Percentiles rank a stretch among this genome's conserved stretches.
Conservation (phyloP, 192 early-diverging fungal species). For the Martensiomyces pterosporus region DNA sequence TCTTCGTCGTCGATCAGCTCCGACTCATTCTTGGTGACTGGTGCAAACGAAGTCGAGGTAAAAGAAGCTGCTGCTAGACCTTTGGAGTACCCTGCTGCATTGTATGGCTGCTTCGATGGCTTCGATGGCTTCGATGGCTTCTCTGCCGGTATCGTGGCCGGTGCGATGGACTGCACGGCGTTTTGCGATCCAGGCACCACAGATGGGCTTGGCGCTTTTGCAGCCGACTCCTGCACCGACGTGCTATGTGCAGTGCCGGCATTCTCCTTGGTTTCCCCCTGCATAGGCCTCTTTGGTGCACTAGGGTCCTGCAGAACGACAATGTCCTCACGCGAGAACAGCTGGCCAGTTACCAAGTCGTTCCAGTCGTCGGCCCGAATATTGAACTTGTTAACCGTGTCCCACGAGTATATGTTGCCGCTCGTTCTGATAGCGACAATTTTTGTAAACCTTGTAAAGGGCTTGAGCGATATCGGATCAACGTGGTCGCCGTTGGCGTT, state of each 20-base stretch:
- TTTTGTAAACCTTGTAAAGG: constrained; percentile 75
- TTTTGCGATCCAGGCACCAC: too few relatives aligned
- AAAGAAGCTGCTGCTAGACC: constrained; percentile 75
- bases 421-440: constrained; percentile 82
- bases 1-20: constrained; percentile 77
- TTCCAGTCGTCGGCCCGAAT: constrained; percentile 79
- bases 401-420: constrained; percentile 85
- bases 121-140: constrained; percentile 29
- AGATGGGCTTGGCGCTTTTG: too few relatives aligned
- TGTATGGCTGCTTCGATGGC: constrained; percentile 54
- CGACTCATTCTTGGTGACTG: constrained; percentile 65
- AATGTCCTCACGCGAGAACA: constrained; percentile 83
- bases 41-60: constrained; percentile 79
- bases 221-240: too few relatives aligned
- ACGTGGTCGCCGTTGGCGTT: constrained; percentile 76
- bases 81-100: constrained; percentile 80
- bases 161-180: neutral
- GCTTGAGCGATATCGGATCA: constrained; percentile 89
- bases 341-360: constrained; percentile 83
- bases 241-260: too few relatives aligned
- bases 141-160: too few relatives aligned
- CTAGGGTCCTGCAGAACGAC: constrained; percentile 75
- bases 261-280: constrained; percentile 25
- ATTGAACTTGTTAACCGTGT: constrained; percentile 82
- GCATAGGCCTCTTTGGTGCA: constrained; percentile 22